Evolutionary conservation across 768 basidiomycete species (phyloP).

Genomic region (Filobasidium wieringae): DNA sequence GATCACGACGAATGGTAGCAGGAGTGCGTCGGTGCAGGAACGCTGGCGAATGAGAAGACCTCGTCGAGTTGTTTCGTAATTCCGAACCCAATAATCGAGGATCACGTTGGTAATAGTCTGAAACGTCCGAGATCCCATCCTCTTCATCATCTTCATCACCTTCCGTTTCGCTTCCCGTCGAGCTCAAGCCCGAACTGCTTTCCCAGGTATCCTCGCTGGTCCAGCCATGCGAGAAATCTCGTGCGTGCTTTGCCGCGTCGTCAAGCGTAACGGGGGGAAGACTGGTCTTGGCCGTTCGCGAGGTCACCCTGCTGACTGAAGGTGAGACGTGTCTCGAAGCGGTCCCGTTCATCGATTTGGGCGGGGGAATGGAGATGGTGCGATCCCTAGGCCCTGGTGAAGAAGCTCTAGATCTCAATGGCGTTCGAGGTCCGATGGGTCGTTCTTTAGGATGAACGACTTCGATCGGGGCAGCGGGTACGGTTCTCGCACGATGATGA

Average conservation of each 20-base stretch:
- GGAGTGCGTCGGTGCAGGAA: conserved; percentile 5
- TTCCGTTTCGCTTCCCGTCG: neutral
- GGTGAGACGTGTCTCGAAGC: neutral
- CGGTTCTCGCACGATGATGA: neutral
- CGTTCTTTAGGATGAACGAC: neutral
- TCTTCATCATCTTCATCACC: neutral
- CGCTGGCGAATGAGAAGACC: conserved; percentile 5
- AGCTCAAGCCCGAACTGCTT: neutral
- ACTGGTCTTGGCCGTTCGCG: neutral
- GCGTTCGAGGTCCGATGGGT: neutral
- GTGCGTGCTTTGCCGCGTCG: neutral
- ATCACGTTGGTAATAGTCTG: neutral
- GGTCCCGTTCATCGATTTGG: neutral
- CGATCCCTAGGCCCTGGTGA: neutral
- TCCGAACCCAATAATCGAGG: too few relatives aligned
- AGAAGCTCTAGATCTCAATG: neutral
- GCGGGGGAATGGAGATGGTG: conserved; percentile 14
- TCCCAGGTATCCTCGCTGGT: conserved; percentile 12
- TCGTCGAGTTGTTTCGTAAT: too few relatives aligned
- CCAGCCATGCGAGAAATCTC: conserved; percentile 13
- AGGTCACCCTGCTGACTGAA: neutral
- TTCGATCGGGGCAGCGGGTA: neutral
- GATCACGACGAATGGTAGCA: neutral
- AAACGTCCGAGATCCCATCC: neutral
- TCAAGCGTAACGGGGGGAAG: neutral